Evolutionary conservation across 2,329 filamentous ascomycete species (phyloP).

Genomic region (Canariomyces notabilis): DNA sequence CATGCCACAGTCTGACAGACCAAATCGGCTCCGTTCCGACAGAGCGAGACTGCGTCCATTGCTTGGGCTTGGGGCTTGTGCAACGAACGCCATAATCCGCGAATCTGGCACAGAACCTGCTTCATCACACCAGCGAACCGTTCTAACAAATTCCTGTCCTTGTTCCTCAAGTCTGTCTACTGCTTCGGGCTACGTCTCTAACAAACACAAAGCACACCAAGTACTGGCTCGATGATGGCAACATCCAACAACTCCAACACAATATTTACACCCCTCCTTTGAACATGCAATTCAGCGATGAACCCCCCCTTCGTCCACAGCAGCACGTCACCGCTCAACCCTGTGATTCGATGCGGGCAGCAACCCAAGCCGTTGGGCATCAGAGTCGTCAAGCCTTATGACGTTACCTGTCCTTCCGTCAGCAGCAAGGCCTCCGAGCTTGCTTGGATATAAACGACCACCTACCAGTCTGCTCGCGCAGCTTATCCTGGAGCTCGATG

Average conservation of each 20-base stretch:
- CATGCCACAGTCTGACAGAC: too few relatives aligned
- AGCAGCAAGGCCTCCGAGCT: background rate
- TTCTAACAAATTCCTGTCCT: background rate
- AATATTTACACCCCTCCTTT: background rate
- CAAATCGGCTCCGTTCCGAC: too few relatives aligned
- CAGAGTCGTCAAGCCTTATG: slow-evolving; percentile 8
- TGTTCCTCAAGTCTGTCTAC: background rate
- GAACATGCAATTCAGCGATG: too few relatives aligned
- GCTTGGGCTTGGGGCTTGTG: too few relatives aligned
- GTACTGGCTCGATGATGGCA: background rate
- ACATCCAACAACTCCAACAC: background rate
- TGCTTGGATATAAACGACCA: background rate
- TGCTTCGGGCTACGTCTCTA: background rate
- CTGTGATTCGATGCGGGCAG: slow-evolving; percentile 4
- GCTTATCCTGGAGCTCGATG: background rate
- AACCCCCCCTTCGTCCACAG: background rate
- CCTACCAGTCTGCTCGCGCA: slow-evolving; percentile 3
- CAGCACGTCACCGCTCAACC: slow-evolving; percentile 13
- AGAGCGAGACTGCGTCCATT: too few relatives aligned
- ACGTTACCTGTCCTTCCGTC: background rate
- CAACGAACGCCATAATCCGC: too few relatives aligned
- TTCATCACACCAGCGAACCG: too few relatives aligned
- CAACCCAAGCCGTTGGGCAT: slow-evolving; percentile 9
- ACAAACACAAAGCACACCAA: background rate
- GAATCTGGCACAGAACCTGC: too few relatives aligned